A percentile compares a stretch with the other conserved stretches of the same genome.
These are phyloP conservation scores for Datisca glomerata DNA, from an alignment of 306 rosid genomes.

Conservation along the genomic window DNA sequence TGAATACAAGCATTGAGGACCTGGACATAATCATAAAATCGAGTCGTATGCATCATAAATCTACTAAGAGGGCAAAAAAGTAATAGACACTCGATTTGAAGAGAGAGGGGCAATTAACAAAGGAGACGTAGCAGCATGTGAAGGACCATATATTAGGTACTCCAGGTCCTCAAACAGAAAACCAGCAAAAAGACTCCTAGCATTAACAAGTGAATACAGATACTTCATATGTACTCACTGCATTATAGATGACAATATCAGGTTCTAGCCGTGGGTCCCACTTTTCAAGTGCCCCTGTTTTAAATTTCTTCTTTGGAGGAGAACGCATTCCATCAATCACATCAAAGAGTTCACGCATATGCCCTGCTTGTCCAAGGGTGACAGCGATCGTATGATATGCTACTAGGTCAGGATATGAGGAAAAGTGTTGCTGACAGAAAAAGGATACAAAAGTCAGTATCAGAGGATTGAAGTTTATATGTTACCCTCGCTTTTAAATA, in stretches of 20 bases:
- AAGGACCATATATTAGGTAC: too few relatives aligned
- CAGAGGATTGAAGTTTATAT: constrained; percentile 1
- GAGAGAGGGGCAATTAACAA: too few relatives aligned
- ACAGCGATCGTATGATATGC: constrained; percentile 83
- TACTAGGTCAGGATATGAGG: constrained; percentile 86
- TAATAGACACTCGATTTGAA: too few relatives aligned
- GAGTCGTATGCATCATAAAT: not conserved
- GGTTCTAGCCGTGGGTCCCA: constrained; percentile 96
- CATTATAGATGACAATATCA: constrained; percentile 66
- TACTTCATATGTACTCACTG: constrained; percentile 34
- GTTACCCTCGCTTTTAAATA: too few relatives aligned
- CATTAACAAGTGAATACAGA: not conserved
- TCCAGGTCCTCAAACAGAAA: too few relatives aligned
- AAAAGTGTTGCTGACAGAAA: constrained; percentile 68
- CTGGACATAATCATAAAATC: constrained; percentile 25
- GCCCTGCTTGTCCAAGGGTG: constrained; percentile 94
- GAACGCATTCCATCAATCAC: constrained; percentile 78
- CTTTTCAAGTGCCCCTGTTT: constrained; percentile 51
- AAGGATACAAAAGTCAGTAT: constrained; percentile 18
- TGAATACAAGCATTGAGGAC: constrained; percentile 80
- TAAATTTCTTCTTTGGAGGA: constrained; percentile 74
- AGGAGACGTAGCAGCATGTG: too few relatives aligned
- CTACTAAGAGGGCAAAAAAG: too few relatives aligned
- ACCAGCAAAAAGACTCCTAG: not conserved
- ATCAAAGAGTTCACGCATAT: constrained; percentile 83